phyloP scores from a whole-genome alignment of 345 rosid genomes.

The Nasturtium officinale region DNA sequence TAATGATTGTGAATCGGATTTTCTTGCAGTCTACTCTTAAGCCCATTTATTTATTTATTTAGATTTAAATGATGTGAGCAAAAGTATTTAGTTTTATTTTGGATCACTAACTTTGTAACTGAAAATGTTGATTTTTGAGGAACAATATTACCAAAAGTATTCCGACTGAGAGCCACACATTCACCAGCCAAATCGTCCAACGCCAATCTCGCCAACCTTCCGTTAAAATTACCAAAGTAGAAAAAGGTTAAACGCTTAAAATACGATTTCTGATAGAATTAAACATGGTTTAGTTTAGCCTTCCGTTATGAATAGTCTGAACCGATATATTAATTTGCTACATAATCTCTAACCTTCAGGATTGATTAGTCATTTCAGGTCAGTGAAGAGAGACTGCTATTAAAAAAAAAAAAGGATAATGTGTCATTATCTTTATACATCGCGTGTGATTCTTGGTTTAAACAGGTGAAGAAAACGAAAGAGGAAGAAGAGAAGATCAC shows the following conservation, averaged over 20 bases:
- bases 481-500: constrained; percentile 27
- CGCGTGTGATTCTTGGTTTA: neutral
- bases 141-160: neutral
- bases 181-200: constrained; percentile 27
- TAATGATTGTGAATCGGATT: constrained; percentile 11
- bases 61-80: neutral
- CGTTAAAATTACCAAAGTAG: neutral
- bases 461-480: constrained; percentile 15
- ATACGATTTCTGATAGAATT: too few relatives aligned
- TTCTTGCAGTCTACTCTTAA: constrained; percentile 20
- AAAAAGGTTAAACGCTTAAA: neutral
- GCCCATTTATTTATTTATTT: neutral
- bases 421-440: neutral
- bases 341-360: neutral
- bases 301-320: constrained; percentile 1
- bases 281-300: too few relatives aligned
- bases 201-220: constrained; percentile 37
- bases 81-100: neutral
- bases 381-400: too few relatives aligned
- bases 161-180: constrained; percentile 15
- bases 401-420: too few relatives aligned
- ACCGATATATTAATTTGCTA: neutral
- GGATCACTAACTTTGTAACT: constrained; percentile 18
- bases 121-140: neutral
- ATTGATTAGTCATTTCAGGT: neutral